These are phyloP conservation scores for Chimonanthus salicifolius DNA, from an alignment of 164 flowering plant genomes.

Conservation along the genomic window DNA sequence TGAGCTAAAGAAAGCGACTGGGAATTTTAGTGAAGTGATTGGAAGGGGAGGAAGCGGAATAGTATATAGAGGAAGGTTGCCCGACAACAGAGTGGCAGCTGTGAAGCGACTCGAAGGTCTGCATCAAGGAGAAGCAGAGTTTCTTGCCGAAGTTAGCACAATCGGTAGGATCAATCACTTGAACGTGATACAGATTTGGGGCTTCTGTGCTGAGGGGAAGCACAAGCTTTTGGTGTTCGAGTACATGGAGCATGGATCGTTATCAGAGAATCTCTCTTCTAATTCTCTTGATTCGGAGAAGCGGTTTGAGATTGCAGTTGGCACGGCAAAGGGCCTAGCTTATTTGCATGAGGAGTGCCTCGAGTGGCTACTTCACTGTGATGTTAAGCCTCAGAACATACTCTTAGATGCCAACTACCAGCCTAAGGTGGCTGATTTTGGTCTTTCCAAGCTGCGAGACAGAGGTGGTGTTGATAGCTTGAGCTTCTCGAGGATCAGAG, in stretches of 20 bases:
- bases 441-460: conserved; percentile 25
- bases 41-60: conserved; percentile 15
- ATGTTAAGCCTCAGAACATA: conserved; percentile 38
- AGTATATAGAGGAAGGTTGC: conserved; percentile 24
- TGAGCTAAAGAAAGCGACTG: conserved; percentile 2
- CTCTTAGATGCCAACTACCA: conserved; percentile 21
- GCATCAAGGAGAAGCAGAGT: conserved; percentile 23
- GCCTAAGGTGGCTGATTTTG: conserved; percentile 39
- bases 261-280: conserved; percentile 18
- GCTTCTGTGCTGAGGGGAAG: conserved; percentile 25
- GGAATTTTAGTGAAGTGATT: conserved; percentile 3
- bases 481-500: conserved; percentile 29
- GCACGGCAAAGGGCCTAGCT: conserved; percentile 33
- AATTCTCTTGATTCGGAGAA: conserved; percentile 19
- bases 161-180: conserved; percentile 30
- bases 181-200: conserved; percentile 32
- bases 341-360: conserved; percentile 38
- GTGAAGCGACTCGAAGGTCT: conserved; percentile 22
- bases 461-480: conserved; percentile 6
- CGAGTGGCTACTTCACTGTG: conserved; percentile 40
- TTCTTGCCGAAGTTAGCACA: conserved; percentile 24
- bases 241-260: conserved; percentile 30
- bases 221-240: conserved; percentile 31
- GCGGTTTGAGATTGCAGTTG: conserved; percentile 21
- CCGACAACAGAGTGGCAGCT: conserved; percentile 15